These are phyloP conservation scores for Pestalotiopsis sp. DNA, from an alignment of 2,329 filamentous ascomycete species.

Conservation along the genomic window DNA sequence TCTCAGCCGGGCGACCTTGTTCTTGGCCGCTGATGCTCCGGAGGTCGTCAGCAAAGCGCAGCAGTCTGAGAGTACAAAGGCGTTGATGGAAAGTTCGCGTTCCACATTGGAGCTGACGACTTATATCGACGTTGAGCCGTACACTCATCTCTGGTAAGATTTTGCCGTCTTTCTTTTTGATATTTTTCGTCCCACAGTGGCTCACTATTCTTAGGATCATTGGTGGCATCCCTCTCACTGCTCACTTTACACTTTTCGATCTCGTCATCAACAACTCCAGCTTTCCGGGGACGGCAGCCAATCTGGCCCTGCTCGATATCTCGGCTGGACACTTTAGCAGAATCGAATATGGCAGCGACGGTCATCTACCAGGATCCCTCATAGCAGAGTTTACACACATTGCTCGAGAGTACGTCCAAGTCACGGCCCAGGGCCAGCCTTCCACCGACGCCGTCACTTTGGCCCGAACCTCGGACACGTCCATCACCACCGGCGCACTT, in stretches of 20 bases:
- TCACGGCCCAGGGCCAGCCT: background rate
- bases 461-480: background rate
- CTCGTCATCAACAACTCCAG: slow-evolving; percentile 21
- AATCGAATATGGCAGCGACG: slow-evolving; percentile 40
- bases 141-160: slow-evolving; percentile 27
- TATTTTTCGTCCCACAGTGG: background rate
- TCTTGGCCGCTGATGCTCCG: slow-evolving; percentile 17
- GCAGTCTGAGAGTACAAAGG: slow-evolving; percentile 20
- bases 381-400: slow-evolving; percentile 43
- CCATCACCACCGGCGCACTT: slow-evolving; percentile 3
- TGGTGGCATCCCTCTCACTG: slow-evolving; percentile 19
- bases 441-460: background rate
- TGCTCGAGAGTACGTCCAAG: slow-evolving; percentile 41
- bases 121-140: slow-evolving; percentile 31
- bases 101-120: slow-evolving; percentile 31
- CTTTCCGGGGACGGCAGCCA: slow-evolving; percentile 23
- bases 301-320: slow-evolving; percentile 42
- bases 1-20: slow-evolving; percentile 28
- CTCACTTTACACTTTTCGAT: slow-evolving; percentile 21
- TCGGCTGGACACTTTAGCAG: slow-evolving; percentile 44
- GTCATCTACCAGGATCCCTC: slow-evolving; percentile 37
- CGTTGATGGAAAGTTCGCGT: slow-evolving; percentile 24
- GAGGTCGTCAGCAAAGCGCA: slow-evolving; percentile 12
- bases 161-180: slow-evolving; percentile 10
- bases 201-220: slow-evolving; percentile 9